Evolutionary conservation across 2,329 filamentous ascomycete genomes (phyloP), one percentile per base, ranked within the genome.

Genomic region (Trichoderma gracile): DNA sequence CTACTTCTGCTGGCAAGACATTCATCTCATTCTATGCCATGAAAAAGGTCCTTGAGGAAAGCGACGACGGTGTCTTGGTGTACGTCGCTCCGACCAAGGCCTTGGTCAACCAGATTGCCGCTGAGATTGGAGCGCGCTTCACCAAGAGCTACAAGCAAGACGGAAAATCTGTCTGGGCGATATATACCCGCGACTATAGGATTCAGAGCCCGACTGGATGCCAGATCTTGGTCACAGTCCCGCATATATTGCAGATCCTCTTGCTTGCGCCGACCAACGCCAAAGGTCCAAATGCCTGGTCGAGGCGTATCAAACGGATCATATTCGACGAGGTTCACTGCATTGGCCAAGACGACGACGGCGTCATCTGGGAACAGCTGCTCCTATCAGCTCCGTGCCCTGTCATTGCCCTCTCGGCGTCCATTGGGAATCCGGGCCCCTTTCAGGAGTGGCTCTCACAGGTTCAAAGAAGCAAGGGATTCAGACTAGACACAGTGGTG

Each of bases 1-100:
- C 90, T 0, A 94, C 90, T 0, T 91, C 87, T 25, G 88, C 91
- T 0, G 91, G 91, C 67, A 94, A 93, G 74, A 94, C 90, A 0
- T 94, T 93, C 73, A 93, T 93, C 65, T 89, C 86, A 0, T 94
- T 93, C 74, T 93, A 94, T 69, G 90, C 90, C 1, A 94, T 93
- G 88, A 89, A 90, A 71, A 87, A 91, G 71, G 79, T 93, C 1
- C 78, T 94, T 10, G 81, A 89, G 71, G 82, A 82, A 4, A 86
- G 85, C 67, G 84, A 93, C 66, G 85, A 92, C 55, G 87, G 85
- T 3, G 82, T 93, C 3, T 76, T 94, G 7, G 88, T 93, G 0
- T 94, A 93, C 68, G 88, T 94, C 6, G 91, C 90, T 0, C 91
- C 91, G 0, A 93, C 90, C 0, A 94, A 94, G 72, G 90, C 91